Evolutionary conservation across 495 filamentous ascomycete genomes (phyloP).

Genomic region (Emericellopsis terricola): DNA sequence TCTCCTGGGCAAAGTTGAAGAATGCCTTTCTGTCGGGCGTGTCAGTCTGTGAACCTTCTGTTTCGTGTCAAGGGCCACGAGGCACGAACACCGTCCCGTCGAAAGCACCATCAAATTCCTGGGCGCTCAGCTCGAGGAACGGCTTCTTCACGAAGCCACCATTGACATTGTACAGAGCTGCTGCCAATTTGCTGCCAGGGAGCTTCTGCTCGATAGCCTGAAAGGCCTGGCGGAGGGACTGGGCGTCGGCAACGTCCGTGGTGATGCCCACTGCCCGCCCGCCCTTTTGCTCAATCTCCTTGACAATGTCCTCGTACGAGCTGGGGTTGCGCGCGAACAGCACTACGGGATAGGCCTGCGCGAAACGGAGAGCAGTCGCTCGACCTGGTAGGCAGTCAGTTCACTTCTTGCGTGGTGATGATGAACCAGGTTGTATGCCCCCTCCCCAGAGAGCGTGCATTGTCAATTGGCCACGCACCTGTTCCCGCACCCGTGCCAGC

Average conservation of each 20-base stretch:
- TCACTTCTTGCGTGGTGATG: too few relatives aligned
- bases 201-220: slow-evolving; percentile 42
- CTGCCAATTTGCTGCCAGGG: slow-evolving; percentile 37
- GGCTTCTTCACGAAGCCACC: slow-evolving; percentile 56
- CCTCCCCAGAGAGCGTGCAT: too few relatives aligned
- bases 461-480: too few relatives aligned
- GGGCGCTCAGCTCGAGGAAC: slow-evolving; percentile 53
- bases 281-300: slow-evolving; percentile 51
- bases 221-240: slow-evolving; percentile 48
- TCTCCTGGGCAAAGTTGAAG: slow-evolving; percentile 59
- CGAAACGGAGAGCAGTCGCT: slow-evolving; percentile 48
- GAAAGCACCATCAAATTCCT: slow-evolving; percentile 42
- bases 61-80: neutral
- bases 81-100: slow-evolving; percentile 40
- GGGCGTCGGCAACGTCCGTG: slow-evolving; percentile 47
- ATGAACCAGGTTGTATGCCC: too few relatives aligned
- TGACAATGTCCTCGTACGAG: slow-evolving; percentile 48
- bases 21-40: slow-evolving; percentile 39
- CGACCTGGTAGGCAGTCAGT: too few relatives aligned
- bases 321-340: slow-evolving; percentile 52
- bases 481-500: slow-evolving; percentile 56
- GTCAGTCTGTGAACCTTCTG: neutral
- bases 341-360: slow-evolving; percentile 54
- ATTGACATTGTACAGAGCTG: slow-evolving; percentile 71
- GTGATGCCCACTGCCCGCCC: slow-evolving; percentile 62